These are phyloP conservation scores for Paraglomus occultum DNA, from an alignment of 192 early-diverging fungal species.

Conservation along the genomic window DNA sequence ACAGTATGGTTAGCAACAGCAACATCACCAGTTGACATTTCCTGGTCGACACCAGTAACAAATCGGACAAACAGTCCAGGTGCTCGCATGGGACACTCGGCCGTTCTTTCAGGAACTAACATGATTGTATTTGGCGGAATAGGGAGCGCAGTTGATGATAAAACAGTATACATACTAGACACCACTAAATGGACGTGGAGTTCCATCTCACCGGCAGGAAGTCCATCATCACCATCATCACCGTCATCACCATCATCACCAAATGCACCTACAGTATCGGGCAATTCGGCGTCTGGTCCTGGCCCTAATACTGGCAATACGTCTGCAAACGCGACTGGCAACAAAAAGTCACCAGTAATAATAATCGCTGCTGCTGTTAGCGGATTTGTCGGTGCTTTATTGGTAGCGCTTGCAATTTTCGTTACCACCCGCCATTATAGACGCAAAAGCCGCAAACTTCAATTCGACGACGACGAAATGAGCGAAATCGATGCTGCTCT, in stretches of 20 bases:
- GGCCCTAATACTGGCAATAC: background rate
- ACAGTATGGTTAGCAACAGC: slow-evolving; percentile 47
- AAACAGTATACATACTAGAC: slow-evolving; percentile 66
- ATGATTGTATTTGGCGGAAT: slow-evolving; percentile 74
- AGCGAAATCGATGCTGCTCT: background rate
- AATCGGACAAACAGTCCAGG: background rate
- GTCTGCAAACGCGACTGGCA: too few relatives aligned
- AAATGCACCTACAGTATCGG: background rate
- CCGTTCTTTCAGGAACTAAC: slow-evolving; percentile 51
- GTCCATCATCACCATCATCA: background rate
- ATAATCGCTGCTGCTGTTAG: slow-evolving; percentile 32
- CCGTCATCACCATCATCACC: background rate
- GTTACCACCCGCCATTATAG: background rate
- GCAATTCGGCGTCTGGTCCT: slow-evolving; percentile 23
- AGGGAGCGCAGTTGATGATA: slow-evolving; percentile 48
- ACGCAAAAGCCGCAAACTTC: background rate
- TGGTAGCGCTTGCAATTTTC: background rate
- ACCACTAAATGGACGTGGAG: slow-evolving; percentile 60
- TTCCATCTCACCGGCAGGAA: slow-evolving; percentile 30
- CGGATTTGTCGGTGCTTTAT: slow-evolving; percentile 15
- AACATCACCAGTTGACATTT: slow-evolving; percentile 32
- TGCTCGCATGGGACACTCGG: slow-evolving; percentile 63
- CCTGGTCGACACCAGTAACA: slow-evolving; percentile 33
- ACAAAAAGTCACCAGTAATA: too few relatives aligned
- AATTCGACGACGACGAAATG: slow-evolving; percentile 1